A percentile compares a stretch with the other conserved stretches of the same genome.
These are phyloP conservation scores for Saccharomycopsis capsularis DNA, from an alignment of 805 yeast species.

Conservation along the genomic window DNA sequence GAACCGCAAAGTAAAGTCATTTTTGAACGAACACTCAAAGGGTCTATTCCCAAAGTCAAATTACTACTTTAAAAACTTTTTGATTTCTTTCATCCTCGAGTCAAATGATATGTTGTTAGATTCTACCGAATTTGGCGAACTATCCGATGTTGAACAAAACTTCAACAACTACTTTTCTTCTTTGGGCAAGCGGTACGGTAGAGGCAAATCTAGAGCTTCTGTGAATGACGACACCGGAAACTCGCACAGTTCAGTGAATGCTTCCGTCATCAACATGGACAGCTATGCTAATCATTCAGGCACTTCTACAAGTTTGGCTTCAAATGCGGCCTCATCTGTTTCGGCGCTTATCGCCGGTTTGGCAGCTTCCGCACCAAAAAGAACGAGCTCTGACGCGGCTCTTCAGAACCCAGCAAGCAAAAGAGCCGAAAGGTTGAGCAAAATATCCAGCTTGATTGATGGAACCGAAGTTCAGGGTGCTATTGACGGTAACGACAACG, in stretches of 20 bases:
- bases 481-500: too few species aligned
- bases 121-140: conserved; percentile 6
- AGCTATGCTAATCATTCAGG: too few species aligned
- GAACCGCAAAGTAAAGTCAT: conserved; percentile 6
- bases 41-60: conserved; percentile 10
- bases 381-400: neutral
- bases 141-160: neutral
- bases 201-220: neutral
- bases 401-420: neutral
- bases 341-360: neutral
- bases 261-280: neutral
- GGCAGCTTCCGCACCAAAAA: neutral
- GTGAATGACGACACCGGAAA: neutral
- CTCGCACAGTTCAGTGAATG: neutral
- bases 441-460: neutral
- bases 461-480: too few species aligned
- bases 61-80: conserved; percentile 15
- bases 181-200: neutral
- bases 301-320: too few species aligned
- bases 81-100: conserved; percentile 17
- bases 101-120: conserved; percentile 15
- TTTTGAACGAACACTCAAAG: neutral
- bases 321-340: neutral
- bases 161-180: neutral
- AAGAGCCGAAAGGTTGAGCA: neutral